A percentile compares a stretch with the other conserved stretches of the same genome.
phyloP scores from a whole-genome alignment of 768 basidiomycete genomes.

The Clavaria fumosa region DNA sequence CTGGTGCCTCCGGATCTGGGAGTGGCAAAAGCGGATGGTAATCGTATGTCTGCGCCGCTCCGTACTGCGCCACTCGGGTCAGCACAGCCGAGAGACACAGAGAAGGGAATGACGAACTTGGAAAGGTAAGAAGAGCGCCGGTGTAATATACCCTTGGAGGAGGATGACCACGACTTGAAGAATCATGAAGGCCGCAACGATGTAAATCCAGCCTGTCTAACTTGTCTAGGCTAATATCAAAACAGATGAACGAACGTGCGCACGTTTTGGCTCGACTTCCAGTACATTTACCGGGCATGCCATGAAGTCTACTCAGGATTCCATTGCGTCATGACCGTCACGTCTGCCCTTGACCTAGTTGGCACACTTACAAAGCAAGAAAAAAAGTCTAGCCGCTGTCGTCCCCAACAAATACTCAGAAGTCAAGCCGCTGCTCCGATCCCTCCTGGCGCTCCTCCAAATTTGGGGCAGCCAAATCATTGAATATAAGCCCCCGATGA shows the following conservation, averaged over 20 bases:
- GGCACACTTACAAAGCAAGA: slow-evolving; percentile 52
- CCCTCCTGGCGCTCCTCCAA: slow-evolving; percentile 53
- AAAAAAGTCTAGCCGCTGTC: slow-evolving; percentile 51
- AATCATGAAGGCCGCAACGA: slow-evolving; percentile 41
- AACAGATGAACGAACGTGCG: neutral
- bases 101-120: slow-evolving; percentile 28
- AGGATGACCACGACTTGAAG: slow-evolving; percentile 47
- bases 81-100: slow-evolving; percentile 3
- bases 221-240: slow-evolving; percentile 3
- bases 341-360: neutral
- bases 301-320: slow-evolving; percentile 48
- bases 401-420: slow-evolving; percentile 66
- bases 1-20: slow-evolving; percentile 60
- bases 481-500: slow-evolving; percentile 57
- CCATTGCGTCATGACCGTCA: slow-evolving; percentile 5
- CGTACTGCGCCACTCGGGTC: slow-evolving; percentile 28
- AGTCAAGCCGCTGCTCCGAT: slow-evolving; percentile 51
- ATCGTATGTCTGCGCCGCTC: slow-evolving; percentile 49
- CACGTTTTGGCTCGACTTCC: slow-evolving; percentile 62
- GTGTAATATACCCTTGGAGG: slow-evolving; percentile 63
- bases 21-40: slow-evolving; percentile 72
- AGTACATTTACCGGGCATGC: slow-evolving; percentile 76
- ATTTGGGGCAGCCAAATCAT: slow-evolving; percentile 82
- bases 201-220: slow-evolving; percentile 45
- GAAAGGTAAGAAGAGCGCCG: slow-evolving; percentile 70